Evolutionary conservation across 495 filamentous ascomycete species (phyloP), one percentile per base, ranked within the genome.

Genomic region (Trichoderma virens): DNA sequence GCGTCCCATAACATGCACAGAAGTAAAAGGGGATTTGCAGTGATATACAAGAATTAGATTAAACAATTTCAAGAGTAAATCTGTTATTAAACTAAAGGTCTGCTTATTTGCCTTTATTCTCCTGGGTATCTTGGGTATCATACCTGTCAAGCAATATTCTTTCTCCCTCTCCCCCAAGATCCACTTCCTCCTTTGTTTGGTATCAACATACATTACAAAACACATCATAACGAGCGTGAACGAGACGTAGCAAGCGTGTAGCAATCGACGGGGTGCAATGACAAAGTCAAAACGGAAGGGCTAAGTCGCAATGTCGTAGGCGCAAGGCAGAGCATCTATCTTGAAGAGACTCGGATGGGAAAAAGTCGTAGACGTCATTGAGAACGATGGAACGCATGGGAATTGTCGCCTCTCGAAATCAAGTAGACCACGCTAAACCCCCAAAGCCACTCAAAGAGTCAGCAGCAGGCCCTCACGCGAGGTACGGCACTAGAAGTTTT

Each of bases 401-500:
- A 28, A 4, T 14, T 56, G 23, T 56, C 51, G 51, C 51, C 30
- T 56, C 51, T 56, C 51, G 51, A 56, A 16, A 56, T 56, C 51
- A 56, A 56, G 51, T 56, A 14, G 51, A 56, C 51, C 51, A 56
- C 51, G 51, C 51, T 56, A 56, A 56, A 30, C 25, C 51, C 18
- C 51, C 51, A 28, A 56, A 56, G 9, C 23, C 23, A 56, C 51
- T 13, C 25, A 27, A 30, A 56, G 27, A 56, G 51, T 56, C 51
- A 56, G 51, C 51, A 56, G 51, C 51, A 56, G 16, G 51, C 51
- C 51, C 25, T 56, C 27, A 56, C 30, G 9, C 13, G 13, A 56
- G 25, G 11, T n/a, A 18, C 60, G 35, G 28, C 13, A 20, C 82
- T 79, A 98, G 72, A 98, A 93, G 73, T 93, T 87, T 76, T 97